Evolutionary conservation across 1,284 basidiomycete genomes (phyloP).

Genomic region (Peniophora sp.): DNA sequence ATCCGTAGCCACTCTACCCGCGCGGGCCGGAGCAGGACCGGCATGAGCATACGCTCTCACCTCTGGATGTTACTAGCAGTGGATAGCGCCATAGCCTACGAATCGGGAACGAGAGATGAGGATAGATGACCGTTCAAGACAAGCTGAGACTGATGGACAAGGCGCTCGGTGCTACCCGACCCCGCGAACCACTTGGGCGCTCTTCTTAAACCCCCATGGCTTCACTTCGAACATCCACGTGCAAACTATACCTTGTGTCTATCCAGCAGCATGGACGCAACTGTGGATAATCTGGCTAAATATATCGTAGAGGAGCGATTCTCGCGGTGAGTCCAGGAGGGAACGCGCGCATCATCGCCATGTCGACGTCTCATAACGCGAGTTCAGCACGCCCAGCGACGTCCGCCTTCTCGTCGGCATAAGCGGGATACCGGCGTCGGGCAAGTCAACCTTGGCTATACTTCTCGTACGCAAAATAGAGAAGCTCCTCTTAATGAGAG

Average conservation of each 20-base stretch:
- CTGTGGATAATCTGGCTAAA: slow-evolving; percentile 23
- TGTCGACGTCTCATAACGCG: not conserved
- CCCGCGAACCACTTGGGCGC: too few species aligned
- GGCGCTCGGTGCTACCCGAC: too few species aligned
- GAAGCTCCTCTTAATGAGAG: slow-evolving; percentile 19
- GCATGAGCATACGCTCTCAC: not conserved
- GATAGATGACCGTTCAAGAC: not conserved
- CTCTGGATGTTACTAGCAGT: slow-evolving; percentile 8
- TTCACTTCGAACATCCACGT: too few species aligned
- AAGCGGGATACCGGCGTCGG: slow-evolving; percentile 75
- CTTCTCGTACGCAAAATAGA: slow-evolving; percentile 48
- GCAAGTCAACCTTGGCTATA: slow-evolving; percentile 69
- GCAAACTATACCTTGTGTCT: not conserved
- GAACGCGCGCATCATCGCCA: too few species aligned
- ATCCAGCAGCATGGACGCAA: slow-evolving; percentile 22
- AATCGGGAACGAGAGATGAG: not conserved
- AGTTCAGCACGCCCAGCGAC: slow-evolving; percentile 32
- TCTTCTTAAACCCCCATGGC: too few species aligned
- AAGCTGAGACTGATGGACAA: not conserved
- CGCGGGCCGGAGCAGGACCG: too few species aligned
- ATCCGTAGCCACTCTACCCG: too few species aligned
- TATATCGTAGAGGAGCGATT: slow-evolving; percentile 20
- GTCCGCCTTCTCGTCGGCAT: slow-evolving; percentile 69
- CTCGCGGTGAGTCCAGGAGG: slow-evolving; percentile 12
- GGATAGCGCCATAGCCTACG: slow-evolving; percentile 8